Base-by-base conservation (phyloP, 176 grass and related monocot genomes). In the Saccharum officinarum region DNA sequence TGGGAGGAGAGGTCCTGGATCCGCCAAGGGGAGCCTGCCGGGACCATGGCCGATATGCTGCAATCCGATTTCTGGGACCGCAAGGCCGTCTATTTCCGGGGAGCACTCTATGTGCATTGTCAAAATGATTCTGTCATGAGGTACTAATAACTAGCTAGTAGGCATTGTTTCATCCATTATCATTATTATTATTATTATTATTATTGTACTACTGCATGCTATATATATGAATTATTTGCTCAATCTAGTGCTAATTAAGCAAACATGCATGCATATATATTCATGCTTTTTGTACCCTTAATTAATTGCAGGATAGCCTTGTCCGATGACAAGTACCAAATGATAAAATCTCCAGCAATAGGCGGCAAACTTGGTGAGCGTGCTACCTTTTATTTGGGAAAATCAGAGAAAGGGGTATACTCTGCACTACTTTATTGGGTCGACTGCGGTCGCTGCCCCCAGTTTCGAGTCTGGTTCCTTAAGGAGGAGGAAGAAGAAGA, bases 91-190 rank as follows among this genome's bases (percentile, higher is more conserved):
- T 57, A 40, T 37, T 40, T 49, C 8, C 66, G 33, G 2, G 66
- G 34, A 40, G 47, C 33, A 25, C 80, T 82, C 10, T 82, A 82
- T 8, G 47, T 82, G 66, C 67, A 57, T 82, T 82, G 22, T 17
- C 22, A 26, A 59, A 23, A 41, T 1, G 22, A 82, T 70, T 70
- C 80, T 52, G 25, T 71, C 3, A 71, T 82, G n/a, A 68, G 80
- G 79, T 81, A 50, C 15, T 16, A 47, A 1, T 50, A 67, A 36
- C 1, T 20, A 10, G 3, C 7, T 67, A 59, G 7, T 9, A n/a
- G 3, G 4, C 45, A 47, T 47, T 8, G 2, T n/a, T 60, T n/a
- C 22, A n/a, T 23, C 55, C 4, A 8, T 23, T 60, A 60, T 23
- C 10, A 9, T 7, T 22, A 18, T 59, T n/a, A n/a, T n/a, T n/a